Base-by-base conservation (phyloP, 768 basidiomycete genomes). In the Xerocomus potaroensis region DNA sequence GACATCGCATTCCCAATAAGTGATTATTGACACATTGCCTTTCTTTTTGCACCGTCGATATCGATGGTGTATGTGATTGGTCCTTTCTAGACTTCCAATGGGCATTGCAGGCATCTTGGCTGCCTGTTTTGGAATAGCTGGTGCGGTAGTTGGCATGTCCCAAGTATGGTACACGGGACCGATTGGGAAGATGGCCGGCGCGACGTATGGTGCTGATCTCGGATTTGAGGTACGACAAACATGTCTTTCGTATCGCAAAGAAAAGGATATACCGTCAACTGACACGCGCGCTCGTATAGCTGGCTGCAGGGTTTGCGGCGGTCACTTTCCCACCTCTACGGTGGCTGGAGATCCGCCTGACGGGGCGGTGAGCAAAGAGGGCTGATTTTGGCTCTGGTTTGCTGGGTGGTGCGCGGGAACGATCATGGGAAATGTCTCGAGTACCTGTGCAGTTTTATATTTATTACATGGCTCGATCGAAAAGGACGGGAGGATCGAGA, bases 91-190 rank as follows among this genome's bases (percentile, higher is more conserved):
- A 36, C 69, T 80, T 14, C 78, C 78, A 0, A 36, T 73, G 0
- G 78, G 78, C 5, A 44, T 71, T 9, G 78, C 79, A 0, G 79
- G 74, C 21, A 55, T 79, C 2, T 51, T 72, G 33, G 77, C 78
- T 0, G 70, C 64, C 21, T 71, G 64, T 48, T 76, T 69, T 43
- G 78, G 78, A 9, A 70, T 73, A 5, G 71, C 58, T 0, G 75
- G 76, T 1, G 77, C 77, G 0, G 72, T 79, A 1, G 60, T 78
- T 5, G 73, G 76, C 1, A 80, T 80, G 78, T 71, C 77, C 6
- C 69, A 76, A 48, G 66, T 64, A 5, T 77, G 77, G 76, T 79
- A 77, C 45, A 74, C 70, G 2, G 79, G 79, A 1, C 78, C 77
- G 0, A 55, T 79, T 4, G 79, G 69, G 5, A 57, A 55, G 38